Conservation (phyloP, 345 rosid species). For the Xanthoceras sorbifolium region DNA sequence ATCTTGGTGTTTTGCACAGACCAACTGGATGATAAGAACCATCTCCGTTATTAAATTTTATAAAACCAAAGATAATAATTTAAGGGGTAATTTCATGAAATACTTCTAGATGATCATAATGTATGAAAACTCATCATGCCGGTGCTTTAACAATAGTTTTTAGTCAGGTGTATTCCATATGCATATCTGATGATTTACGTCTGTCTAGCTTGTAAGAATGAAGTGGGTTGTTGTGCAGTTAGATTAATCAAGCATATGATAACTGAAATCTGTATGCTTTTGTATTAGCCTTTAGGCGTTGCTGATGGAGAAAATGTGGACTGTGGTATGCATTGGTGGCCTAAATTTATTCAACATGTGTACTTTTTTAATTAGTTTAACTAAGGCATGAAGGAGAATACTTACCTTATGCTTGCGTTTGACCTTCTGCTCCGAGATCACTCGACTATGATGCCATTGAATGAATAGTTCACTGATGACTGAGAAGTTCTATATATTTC, state of each 20-base stretch:
- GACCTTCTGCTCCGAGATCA: not conserved
- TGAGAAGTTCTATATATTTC: not conserved
- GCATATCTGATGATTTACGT: not conserved
- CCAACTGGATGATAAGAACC: not conserved
- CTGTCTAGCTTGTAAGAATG: not conserved
- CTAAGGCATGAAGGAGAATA: not conserved
- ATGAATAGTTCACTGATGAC: not conserved
- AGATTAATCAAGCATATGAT: not conserved
- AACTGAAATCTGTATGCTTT: not conserved
- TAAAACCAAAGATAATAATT: not conserved
- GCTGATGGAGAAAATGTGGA: not conserved
- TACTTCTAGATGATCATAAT: not conserved
- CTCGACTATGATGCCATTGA: not conserved
- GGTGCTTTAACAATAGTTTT: not conserved
- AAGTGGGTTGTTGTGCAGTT: not conserved
- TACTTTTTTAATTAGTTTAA: not conserved
- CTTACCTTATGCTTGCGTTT: not conserved
- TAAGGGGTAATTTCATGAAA: not conserved
- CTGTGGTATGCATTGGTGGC: not conserved
- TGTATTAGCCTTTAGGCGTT: slow-evolving; percentile 2
- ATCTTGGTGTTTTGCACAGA: not conserved
- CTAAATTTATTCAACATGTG: not conserved
- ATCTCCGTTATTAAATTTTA: not conserved
- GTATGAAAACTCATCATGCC: not conserved
- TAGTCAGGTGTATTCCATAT: not conserved